phyloP scores from a whole-genome alignment of 2,329 filamentous ascomycete species.

The Aspergillus vadensis region DNA sequence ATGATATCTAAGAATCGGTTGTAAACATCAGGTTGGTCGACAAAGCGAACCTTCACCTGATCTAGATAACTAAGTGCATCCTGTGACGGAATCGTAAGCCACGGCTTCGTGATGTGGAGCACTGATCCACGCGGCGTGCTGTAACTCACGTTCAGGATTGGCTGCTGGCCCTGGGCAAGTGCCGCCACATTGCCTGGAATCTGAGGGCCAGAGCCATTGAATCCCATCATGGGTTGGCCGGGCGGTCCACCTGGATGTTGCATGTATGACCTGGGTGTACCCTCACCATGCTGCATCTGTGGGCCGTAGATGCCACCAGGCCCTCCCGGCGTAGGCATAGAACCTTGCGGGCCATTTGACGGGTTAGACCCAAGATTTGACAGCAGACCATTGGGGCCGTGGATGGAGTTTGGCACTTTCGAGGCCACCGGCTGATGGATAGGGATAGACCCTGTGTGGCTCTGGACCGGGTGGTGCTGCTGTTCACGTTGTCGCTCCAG shows the following conservation, averaged over 20 bases:
- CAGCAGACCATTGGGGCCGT: constrained; percentile 87
- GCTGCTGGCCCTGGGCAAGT: constrained; percentile 77
- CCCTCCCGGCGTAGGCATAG: constrained; percentile 61
- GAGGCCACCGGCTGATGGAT: constrained; percentile 93
- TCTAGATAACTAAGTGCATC: constrained; percentile 94
- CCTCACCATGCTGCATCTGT: constrained; percentile 62
- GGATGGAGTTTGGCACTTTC: constrained; percentile 76
- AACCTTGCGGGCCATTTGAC: constrained; percentile 54
- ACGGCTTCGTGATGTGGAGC: not conserved
- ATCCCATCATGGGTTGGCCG: constrained; percentile 56
- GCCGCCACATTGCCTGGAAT: constrained; percentile 56
- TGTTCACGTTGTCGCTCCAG: constrained; percentile 58
- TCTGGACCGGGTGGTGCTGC: constrained; percentile 76
- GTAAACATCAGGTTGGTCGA: constrained; percentile 95
- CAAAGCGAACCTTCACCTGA: constrained; percentile 97
- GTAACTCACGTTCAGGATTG: constrained; percentile 68
- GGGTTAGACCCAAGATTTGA: constrained; percentile 68
- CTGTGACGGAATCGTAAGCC: constrained; percentile 51
- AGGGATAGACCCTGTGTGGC: constrained; percentile 81
- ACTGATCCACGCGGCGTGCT: constrained; percentile 7
- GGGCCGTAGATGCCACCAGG: constrained; percentile 69
- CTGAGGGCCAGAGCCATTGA: constrained; percentile 46
- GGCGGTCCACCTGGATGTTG: constrained; percentile 63
- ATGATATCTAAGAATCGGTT: constrained; percentile 97
- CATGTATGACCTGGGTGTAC: constrained; percentile 57